Conservation (phyloP, 116 monocot species). For the Phalaenopsis hybrid region DNA sequence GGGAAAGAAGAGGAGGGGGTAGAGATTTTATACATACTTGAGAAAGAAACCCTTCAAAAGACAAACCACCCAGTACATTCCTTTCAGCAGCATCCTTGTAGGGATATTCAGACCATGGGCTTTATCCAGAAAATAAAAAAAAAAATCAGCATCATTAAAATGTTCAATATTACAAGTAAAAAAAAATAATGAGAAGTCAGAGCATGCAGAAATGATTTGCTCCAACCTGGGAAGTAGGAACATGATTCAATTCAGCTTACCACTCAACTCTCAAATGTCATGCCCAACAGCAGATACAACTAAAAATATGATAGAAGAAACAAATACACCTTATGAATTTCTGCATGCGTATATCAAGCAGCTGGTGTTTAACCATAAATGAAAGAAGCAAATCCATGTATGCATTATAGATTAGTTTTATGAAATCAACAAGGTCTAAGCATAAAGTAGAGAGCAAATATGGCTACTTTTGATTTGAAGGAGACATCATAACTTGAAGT, state of each 20-base stretch:
- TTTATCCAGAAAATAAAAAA: constrained; percentile 14
- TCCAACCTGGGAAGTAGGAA: background rate
- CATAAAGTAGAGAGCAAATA: background rate
- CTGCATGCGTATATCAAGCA: background rate
- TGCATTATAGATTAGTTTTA: background rate
- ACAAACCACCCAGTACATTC: constrained; percentile 88
- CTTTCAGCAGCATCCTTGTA: constrained; percentile 92
- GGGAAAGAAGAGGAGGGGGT: background rate
- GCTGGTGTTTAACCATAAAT: background rate
- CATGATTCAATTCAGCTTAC: background rate
- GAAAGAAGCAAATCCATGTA: background rate
- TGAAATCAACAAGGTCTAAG: background rate
- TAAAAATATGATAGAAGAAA: background rate
- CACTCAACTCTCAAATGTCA: background rate
- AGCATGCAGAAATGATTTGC: background rate
- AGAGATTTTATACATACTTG: constrained; percentile 33
- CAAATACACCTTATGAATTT: background rate
- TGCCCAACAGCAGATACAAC: background rate
- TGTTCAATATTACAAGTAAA: background rate
- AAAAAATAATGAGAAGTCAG: background rate
- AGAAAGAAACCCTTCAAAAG: constrained; percentile 90
- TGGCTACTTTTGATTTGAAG: too few relatives aligned
- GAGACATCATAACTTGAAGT: too few relatives aligned
- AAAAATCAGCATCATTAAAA: background rate
- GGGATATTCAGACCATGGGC: constrained; percentile 75